A percentile compares a stretch with the other conserved stretches of the same genome.
phyloP scores from a whole-genome alignment of 257 asterid species.

The Scutellaria baicalensis region DNA sequence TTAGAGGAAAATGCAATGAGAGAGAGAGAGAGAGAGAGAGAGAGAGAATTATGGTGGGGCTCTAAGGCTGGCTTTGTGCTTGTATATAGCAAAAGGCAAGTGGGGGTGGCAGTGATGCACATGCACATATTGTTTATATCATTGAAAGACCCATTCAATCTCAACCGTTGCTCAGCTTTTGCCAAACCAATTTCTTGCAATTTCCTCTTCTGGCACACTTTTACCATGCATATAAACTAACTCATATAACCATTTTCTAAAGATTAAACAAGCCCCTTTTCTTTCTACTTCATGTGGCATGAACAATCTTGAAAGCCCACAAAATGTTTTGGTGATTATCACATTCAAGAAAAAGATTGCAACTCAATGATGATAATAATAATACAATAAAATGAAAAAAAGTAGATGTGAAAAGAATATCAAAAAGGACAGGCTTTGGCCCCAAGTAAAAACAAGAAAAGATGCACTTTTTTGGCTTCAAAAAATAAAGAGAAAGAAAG shows the following conservation, averaged over 20 bases:
- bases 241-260: not conserved
- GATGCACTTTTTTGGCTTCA: not conserved
- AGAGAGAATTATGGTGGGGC: constrained; percentile 10
- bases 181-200: constrained; percentile 18
- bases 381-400: not conserved
- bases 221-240: not conserved
- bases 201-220: constrained; percentile 26
- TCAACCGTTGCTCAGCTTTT: constrained; percentile 11
- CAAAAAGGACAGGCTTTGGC: not conserved
- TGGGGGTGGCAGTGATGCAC: constrained; percentile 26
- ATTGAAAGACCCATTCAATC: constrained; percentile 13
- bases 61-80: not conserved
- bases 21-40: not conserved
- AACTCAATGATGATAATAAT: too few species aligned
- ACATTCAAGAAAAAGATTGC: constrained; percentile 8
- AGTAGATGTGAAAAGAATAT: not conserved
- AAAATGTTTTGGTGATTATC: not conserved
- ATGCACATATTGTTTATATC: constrained; percentile 20
- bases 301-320: too few species aligned
- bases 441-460: not conserved
- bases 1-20: not conserved
- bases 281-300: too few species aligned
- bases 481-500: not conserved
- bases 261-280: not conserved
- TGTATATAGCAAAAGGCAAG: constrained; percentile 8